phyloP scores from a whole-genome alignment of 169 alveolate genomes.

The Eimeria sp. region DNA sequence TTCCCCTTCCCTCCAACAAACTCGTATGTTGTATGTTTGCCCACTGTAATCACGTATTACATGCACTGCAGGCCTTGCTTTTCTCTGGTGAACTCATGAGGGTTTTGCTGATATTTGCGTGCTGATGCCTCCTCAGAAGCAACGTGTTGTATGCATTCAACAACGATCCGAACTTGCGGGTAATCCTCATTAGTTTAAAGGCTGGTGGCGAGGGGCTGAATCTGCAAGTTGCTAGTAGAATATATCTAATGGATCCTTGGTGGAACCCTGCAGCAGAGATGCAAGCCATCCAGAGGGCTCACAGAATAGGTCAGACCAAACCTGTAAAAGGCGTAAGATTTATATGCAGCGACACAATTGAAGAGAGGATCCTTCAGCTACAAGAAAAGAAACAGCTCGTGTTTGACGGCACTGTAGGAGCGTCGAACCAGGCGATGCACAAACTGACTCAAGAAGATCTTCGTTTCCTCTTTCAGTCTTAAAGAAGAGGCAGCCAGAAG shows the following conservation, averaged over 20 bases:
- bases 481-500: neutral
- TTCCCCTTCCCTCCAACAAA: neutral
- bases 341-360: slow-evolving; percentile 97
- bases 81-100: neutral
- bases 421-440: slow-evolving; percentile 89
- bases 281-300: slow-evolving; percentile 98
- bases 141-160: slow-evolving; percentile 92
- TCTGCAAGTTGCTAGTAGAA: slow-evolving; percentile 98
- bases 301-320: slow-evolving; percentile 97
- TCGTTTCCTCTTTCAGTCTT: slow-evolving; percentile 90
- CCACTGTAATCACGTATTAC: neutral
- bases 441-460: slow-evolving; percentile 94
- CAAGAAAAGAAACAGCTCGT: slow-evolving; percentile 96
- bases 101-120: neutral
- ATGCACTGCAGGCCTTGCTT: neutral
- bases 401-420: slow-evolving; percentile 95
- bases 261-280: slow-evolving; percentile 99
- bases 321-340: slow-evolving; percentile 96
- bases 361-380: slow-evolving; percentile 97
- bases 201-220: slow-evolving; percentile 99
- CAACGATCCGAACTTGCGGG: slow-evolving; percentile 90
- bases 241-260: slow-evolving; percentile 98
- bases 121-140: slow-evolving; percentile 84
- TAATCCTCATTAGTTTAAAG: slow-evolving; percentile 94
- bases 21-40: neutral